Conservation (phyloP, 2,329 filamentous ascomycete genomes). For the Tolypocladium guangdongense region DNA sequence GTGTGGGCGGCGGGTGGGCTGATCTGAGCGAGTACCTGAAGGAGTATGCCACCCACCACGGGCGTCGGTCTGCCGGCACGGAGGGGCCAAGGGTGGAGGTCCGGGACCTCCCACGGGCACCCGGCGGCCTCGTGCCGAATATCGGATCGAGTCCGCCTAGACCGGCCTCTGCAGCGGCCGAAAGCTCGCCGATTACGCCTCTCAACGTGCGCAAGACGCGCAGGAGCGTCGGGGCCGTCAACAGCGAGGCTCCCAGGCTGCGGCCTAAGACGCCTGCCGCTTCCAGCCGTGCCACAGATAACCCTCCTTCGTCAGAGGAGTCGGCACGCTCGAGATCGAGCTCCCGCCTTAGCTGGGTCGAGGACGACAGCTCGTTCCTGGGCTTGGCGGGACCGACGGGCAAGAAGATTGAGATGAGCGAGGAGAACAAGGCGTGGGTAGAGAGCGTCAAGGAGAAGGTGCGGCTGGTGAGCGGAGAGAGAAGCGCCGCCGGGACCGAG, state of each 20-base stretch:
- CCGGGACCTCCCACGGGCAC: conserved; percentile 32
- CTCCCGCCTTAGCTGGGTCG: conserved; percentile 44
- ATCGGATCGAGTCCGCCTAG: conserved; percentile 30
- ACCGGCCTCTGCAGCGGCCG: conserved; percentile 28
- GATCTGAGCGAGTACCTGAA: conserved; percentile 91
- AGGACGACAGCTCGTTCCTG: conserved; percentile 47
- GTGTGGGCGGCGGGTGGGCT: conserved; percentile 96
- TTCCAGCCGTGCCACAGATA: conserved; percentile 18
- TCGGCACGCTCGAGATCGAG: conserved; percentile 39
- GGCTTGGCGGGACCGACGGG: conserved; percentile 61
- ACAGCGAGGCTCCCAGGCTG: conserved; percentile 18
- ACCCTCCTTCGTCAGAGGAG: conserved; percentile 32
- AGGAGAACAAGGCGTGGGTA: conserved; percentile 69
- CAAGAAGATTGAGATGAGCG: conserved; percentile 55
- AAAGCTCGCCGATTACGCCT: conserved; percentile 31
- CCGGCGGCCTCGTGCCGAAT: conserved; percentile 16
- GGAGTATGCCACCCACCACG: conserved; percentile 87
- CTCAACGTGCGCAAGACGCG: conserved; percentile 45
- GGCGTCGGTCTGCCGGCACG: conserved; percentile 47
- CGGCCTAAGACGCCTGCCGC: conserved; percentile 33
- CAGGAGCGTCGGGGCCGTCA: conserved; percentile 28
- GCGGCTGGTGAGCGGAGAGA: conserved; percentile 54
- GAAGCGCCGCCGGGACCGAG: conserved; percentile 19
- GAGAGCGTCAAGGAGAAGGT: conserved; percentile 76
- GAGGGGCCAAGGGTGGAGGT: conserved; percentile 47